Evolutionary conservation across 768 basidiomycete species (phyloP).

Genomic region (Podaxis sp.): DNA sequence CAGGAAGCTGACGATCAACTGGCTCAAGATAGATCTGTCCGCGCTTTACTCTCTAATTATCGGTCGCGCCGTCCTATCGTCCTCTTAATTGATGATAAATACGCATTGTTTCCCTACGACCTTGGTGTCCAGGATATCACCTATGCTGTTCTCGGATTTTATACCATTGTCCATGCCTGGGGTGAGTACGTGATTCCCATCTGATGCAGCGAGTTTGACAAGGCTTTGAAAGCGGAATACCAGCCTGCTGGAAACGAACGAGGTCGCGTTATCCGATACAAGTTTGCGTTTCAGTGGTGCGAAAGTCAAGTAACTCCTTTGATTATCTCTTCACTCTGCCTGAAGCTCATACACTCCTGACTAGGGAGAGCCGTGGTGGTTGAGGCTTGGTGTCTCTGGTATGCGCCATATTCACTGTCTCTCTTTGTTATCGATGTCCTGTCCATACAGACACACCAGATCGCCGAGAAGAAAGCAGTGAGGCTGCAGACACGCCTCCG

Average conservation of each 20-base stretch:
- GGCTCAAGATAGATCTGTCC: slow-evolving; percentile 67
- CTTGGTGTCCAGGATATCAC: slow-evolving; percentile 44
- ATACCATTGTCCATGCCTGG: slow-evolving; percentile 70
- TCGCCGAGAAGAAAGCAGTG: neutral
- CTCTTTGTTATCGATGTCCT: neutral
- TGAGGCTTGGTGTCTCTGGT: neutral
- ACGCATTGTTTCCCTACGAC: slow-evolving; percentile 71
- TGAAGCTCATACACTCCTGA: neutral
- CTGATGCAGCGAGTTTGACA: neutral
- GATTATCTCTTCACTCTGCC: neutral
- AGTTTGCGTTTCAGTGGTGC: slow-evolving; percentile 86
- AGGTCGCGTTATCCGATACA: slow-evolving; percentile 68
- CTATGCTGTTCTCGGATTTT: slow-evolving; percentile 64
- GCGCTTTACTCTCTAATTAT: slow-evolving; percentile 62
- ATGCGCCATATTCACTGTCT: neutral
- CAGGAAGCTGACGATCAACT: slow-evolving; percentile 62
- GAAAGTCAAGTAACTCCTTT: slow-evolving; percentile 50
- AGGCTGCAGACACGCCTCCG: neutral
- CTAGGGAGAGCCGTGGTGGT: slow-evolving; percentile 51
- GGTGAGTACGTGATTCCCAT: slow-evolving; percentile 38
- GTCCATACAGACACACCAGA: neutral
- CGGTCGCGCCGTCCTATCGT: slow-evolving; percentile 56
- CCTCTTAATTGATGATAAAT: slow-evolving; percentile 73
- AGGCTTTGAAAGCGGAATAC: slow-evolving; percentile 51
- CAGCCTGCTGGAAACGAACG: slow-evolving; percentile 46